Conservation (phyloP, 73 alveolate species). For the Paramecium sonneborni region DNA sequence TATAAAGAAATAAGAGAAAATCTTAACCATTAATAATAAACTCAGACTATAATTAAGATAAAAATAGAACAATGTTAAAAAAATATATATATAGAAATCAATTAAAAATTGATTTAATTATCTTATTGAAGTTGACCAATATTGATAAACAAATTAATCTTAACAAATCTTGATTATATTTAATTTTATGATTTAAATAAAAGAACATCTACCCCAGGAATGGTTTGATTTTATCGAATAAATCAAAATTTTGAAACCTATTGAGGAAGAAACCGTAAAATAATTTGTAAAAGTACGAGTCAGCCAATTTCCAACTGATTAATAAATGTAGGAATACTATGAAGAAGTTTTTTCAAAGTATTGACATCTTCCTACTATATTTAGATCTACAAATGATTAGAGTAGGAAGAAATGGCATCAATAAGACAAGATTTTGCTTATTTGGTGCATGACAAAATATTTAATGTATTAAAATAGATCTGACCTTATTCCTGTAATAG, state of each 20-base stretch:
- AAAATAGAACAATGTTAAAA: neutral
- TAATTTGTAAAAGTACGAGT: neutral
- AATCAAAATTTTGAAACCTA: neutral
- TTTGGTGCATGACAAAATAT: neutral
- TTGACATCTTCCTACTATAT: neutral
- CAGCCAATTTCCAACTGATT: slow-evolving; percentile 31
- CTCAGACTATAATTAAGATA: neutral
- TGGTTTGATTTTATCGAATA: neutral
- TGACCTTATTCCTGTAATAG: slow-evolving; percentile 28
- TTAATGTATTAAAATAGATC: neutral
- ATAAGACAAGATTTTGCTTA: neutral
- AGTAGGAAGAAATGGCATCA: slow-evolving; percentile 34
- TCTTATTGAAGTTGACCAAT: neutral
- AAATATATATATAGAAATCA: neutral
- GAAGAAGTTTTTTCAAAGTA: slow-evolving; percentile 41
- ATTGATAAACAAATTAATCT: neutral
- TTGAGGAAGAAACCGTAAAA: neutral
- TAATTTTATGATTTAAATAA: neutral
- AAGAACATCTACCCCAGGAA: slow-evolving; percentile 12
- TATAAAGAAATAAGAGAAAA: neutral
- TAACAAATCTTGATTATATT: slow-evolving; percentile 9
- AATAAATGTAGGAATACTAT: neutral
- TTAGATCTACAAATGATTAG: slow-evolving; percentile 13
- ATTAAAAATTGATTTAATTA: neutral
- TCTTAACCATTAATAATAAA: neutral